Conservation (phyloP, 2,329 filamentous ascomycete genomes). For the Emergomyces pasteurianus region DNA sequence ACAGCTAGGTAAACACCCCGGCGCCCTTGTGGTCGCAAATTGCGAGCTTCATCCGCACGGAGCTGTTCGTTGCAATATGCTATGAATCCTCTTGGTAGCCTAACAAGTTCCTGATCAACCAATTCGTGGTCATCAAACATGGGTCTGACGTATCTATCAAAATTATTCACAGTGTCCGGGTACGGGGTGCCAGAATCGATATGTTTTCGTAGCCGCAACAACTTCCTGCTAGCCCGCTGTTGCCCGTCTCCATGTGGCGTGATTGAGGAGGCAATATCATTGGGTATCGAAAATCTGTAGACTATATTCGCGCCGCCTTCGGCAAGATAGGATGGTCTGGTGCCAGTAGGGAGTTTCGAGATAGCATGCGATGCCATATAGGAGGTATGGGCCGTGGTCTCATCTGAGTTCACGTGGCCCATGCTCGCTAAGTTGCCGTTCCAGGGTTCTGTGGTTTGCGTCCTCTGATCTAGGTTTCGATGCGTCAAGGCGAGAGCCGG, state of each 20-base stretch:
- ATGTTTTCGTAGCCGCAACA: slow-evolving; percentile 52
- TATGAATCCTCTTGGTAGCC: slow-evolving; percentile 34
- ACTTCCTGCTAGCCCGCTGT: slow-evolving; percentile 27
- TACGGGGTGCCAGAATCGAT: slow-evolving; percentile 42
- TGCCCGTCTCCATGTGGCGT: slow-evolving; percentile 18
- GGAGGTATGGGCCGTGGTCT: neutral
- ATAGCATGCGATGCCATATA: slow-evolving; percentile 13
- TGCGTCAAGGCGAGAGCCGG: neutral
- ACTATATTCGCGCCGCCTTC: slow-evolving; percentile 72
- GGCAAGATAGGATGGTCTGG: slow-evolving; percentile 37
- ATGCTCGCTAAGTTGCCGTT: neutral
- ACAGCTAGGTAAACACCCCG: slow-evolving; percentile 40
- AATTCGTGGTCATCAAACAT: slow-evolving; percentile 45
- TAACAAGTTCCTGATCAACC: slow-evolving; percentile 44
- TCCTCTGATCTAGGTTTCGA: neutral
- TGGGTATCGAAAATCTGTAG: slow-evolving; percentile 45
- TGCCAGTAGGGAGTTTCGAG: slow-evolving; percentile 24
- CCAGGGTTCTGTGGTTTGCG: neutral
- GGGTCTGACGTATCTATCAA: slow-evolving; percentile 36
- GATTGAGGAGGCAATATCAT: slow-evolving; percentile 11
- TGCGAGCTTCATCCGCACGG: slow-evolving; percentile 33
- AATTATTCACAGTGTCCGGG: slow-evolving; percentile 31
- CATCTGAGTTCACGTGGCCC: neutral
- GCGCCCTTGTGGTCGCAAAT: slow-evolving; percentile 37
- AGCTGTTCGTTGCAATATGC: slow-evolving; percentile 45